Base-by-base conservation (phyloP, 2,329 filamentous ascomycete genomes). In the Emericellopsis cladophorae region DNA sequence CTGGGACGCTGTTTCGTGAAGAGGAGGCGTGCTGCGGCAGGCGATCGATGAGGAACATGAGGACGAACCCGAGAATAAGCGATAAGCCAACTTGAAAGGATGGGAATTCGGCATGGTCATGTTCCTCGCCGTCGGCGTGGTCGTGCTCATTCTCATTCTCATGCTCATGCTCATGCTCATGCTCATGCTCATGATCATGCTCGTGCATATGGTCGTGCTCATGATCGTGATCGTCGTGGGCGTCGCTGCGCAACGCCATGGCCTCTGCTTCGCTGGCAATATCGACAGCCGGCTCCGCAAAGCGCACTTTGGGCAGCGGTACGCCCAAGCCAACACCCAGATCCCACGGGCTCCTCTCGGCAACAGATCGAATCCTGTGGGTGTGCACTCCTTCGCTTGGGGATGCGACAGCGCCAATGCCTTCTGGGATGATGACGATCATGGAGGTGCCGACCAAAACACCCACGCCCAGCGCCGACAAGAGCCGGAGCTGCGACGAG, bases 361-460 rank as follows among this genome's bases (percentile, higher is more conserved):
- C 48, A 22, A 63, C 41, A 24, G 48, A 55, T 42, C 58, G 50
- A 14, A 55, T 47, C 42, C 55, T 55, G 49, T 64, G 64, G 39
- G 60, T 49, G 37, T 67, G 62, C 9, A 58, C 47, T 7, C 57
- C 49, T 43, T 65, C 57, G 2, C 62, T 60, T 3, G 72, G 57
- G 2, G 63, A 60, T 50, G 92, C 86, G 43, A 95, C 73, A 4
- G 92, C 90, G 57, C 95, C 89, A 44, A 96, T 81, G 31, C 92
- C 92, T 61, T 98, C 92, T 1, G 92, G 92, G 53, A 98, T 95
- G 55, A 98, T 96, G 26, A 98, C 88, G 48, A 96, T 90, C 48
- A 98, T 73, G 2, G 90, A 90, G 23, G 92, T 96, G 31, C 92
- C 92, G 14, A 98, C 89, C 8, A 98, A 70, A 40, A 98, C 84